phyloP scores from a whole-genome alignment of 129 eudicot species.

The Glebionis coronaria region DNA sequence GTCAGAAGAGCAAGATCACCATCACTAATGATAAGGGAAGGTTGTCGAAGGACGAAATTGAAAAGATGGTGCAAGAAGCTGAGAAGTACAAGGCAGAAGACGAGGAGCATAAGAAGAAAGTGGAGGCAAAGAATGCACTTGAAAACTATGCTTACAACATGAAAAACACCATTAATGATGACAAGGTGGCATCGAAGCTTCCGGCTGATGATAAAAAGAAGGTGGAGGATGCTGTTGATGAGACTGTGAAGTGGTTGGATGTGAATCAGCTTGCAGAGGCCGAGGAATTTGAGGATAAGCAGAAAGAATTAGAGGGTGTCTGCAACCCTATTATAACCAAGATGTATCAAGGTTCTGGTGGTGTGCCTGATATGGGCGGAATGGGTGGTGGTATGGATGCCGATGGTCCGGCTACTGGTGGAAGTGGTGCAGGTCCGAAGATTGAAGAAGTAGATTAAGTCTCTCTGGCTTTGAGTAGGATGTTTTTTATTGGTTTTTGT shows the following conservation, averaged over 20 bases:
- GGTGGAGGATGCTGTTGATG: conserved; percentile 14
- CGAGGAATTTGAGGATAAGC: conserved; percentile 14
- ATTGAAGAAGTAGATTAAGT: conserved; percentile 43
- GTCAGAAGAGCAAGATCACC: conserved; percentile 52
- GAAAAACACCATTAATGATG: conserved; percentile 10
- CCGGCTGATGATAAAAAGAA: conserved; percentile 13
- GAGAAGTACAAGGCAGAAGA: conserved; percentile 19
- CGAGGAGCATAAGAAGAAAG: conserved; percentile 12
- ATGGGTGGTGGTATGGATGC: background rate
- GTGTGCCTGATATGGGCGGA: conserved; percentile 10
- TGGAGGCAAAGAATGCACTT: conserved; percentile 10
- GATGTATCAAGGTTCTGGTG: conserved; percentile 1
- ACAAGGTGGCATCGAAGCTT: background rate
- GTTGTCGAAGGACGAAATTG: conserved; percentile 34
- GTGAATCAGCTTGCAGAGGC: conserved; percentile 15
- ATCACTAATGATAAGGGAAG: conserved; percentile 41
- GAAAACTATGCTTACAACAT: conserved; percentile 12
- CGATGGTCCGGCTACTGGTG: conserved; percentile 23
- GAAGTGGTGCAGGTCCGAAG: conserved; percentile 35
- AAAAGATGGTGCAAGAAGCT: conserved; percentile 51
- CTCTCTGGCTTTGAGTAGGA: background rate
- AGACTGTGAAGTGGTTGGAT: conserved; percentile 21
- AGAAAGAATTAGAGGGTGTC: conserved; percentile 11
- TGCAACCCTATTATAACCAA: conserved; percentile 13
- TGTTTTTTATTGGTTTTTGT: background rate